phyloP scores from a whole-genome alignment of 805 yeast genomes.

The Saturnispora mendoncae region DNA sequence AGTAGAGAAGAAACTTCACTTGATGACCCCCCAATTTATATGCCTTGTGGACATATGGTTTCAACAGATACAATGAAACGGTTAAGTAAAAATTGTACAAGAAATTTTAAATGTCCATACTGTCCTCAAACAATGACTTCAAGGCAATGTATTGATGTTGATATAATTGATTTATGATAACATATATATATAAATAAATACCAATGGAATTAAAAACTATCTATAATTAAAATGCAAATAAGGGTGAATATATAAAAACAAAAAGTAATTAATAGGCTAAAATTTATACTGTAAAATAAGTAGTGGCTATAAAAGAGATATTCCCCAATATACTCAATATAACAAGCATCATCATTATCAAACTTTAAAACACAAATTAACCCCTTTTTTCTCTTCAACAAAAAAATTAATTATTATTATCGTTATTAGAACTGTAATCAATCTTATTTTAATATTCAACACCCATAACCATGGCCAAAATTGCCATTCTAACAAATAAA shows the following conservation, averaged over 20 bases:
- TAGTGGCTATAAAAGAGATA: constrained; percentile 7
- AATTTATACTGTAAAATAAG: constrained; percentile 6
- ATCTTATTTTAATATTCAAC: constrained; percentile 52
- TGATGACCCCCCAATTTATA: constrained; percentile 46
- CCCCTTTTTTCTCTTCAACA: too few relatives aligned
- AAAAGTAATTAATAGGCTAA: constrained; percentile 16
- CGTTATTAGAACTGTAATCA: background rate
- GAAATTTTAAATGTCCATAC: constrained; percentile 56
- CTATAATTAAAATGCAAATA: too few relatives aligned
- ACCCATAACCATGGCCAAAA: constrained; percentile 96
- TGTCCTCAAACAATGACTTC: constrained; percentile 41
- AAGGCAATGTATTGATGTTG: constrained; percentile 5
- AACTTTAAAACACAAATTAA: too few relatives aligned
- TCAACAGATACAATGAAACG: constrained; percentile 44
- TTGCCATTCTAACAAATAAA: constrained; percentile 95
- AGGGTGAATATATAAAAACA: too few relatives aligned
- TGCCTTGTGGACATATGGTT: constrained; percentile 38
- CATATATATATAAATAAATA: background rate
- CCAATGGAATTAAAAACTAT: too few relatives aligned
- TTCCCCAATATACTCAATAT: constrained; percentile 16
- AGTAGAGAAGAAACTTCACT: constrained; percentile 53
- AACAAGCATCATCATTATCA: too few relatives aligned
- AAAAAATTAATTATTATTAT: too few relatives aligned
- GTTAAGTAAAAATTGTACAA: constrained; percentile 29
- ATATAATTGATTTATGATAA: constrained; percentile 2